A percentile compares a stretch with the other conserved stretches of the same genome.
Evolutionary conservation across 2,329 filamentous ascomycete species (phyloP).

Genomic region (Atkinsonella hypoxylon): DNA sequence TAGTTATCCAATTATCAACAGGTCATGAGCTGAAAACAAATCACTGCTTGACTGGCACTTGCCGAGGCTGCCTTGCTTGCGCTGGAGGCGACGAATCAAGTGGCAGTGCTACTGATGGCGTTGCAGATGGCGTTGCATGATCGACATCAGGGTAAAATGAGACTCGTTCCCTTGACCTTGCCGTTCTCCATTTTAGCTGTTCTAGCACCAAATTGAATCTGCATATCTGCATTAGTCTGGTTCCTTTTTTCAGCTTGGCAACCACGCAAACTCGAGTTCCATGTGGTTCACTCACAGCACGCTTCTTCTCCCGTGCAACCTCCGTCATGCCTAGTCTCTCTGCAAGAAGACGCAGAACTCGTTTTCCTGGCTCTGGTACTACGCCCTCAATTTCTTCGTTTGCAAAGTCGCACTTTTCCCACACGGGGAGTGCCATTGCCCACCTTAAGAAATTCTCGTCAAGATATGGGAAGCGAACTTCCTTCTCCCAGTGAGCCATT

Average conservation of each 20-base stretch:
- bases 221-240: neutral
- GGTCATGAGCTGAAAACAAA: neutral
- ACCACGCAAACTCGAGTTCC: neutral
- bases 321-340: constrained; percentile 57
- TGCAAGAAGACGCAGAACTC: constrained; percentile 66
- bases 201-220: constrained; percentile 74
- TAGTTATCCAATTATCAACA: neutral
- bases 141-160: constrained; percentile 31
- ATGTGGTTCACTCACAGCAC: constrained; percentile 9
- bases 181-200: constrained; percentile 73
- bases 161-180: constrained; percentile 55
- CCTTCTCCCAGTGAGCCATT: constrained; percentile 78
- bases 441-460: constrained; percentile 80
- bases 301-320: constrained; percentile 78
- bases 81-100: neutral
- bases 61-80: neutral
- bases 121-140: neutral
- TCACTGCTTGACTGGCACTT: neutral
- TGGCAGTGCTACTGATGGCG: neutral
- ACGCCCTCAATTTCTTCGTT: constrained; percentile 21
- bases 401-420: constrained; percentile 84
- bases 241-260: neutral
- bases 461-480: constrained; percentile 81
- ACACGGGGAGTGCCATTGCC: constrained; percentile 62
- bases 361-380: constrained; percentile 59